phyloP scores from a whole-genome alignment of 2,329 filamentous ascomycete genomes.

The Byssochlamys sp. region DNA sequence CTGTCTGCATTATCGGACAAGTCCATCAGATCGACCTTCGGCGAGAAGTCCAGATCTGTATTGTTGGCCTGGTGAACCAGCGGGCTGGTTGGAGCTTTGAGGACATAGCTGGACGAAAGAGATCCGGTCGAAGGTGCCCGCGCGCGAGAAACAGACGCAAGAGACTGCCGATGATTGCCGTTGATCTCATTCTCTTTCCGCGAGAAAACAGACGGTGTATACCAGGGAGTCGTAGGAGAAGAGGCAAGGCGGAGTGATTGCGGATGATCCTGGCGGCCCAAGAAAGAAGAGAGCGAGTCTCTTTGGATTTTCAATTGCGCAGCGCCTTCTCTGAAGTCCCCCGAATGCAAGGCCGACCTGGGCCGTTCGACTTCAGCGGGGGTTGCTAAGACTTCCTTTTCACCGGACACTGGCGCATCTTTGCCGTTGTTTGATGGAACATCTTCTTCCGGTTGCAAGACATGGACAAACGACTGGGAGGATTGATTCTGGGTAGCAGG shows the following conservation, averaged over 20 bases:
- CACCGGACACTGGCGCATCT: slow-evolving; percentile 21
- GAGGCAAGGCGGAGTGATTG: slow-evolving; percentile 24
- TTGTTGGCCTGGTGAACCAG: slow-evolving; percentile 82
- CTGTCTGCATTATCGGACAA: slow-evolving; percentile 39
- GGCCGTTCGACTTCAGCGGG: slow-evolving; percentile 67
- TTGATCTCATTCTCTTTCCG: slow-evolving; percentile 10
- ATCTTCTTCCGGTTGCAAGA: slow-evolving; percentile 10
- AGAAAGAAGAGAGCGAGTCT: slow-evolving; percentile 13
- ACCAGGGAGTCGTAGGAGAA: slow-evolving; percentile 51
- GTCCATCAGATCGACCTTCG: slow-evolving; percentile 44
- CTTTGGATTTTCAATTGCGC: slow-evolving; percentile 15
- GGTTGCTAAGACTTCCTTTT: slow-evolving; percentile 41
- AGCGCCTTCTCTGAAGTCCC: slow-evolving; percentile 48
- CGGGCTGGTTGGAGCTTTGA: slow-evolving; percentile 83
- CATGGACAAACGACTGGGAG: slow-evolving; percentile 28
- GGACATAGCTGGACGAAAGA: slow-evolving; percentile 67
- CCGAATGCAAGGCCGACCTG: slow-evolving; percentile 59
- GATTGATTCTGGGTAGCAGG: slow-evolving; percentile 28
- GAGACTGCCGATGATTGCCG: slow-evolving; percentile 9
- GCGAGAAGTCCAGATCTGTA: slow-evolving; percentile 59
- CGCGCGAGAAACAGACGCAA: slow-evolving; percentile 21
- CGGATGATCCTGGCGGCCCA: slow-evolving; percentile 8
- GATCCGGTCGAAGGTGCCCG: slow-evolving; percentile 57
- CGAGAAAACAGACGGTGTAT: slow-evolving; percentile 24
- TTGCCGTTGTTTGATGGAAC: slow-evolving; percentile 25